These are phyloP conservation scores for Suhomyces kilbournensis DNA, from an alignment of 805 yeast genomes.

Conservation along the genomic window DNA sequence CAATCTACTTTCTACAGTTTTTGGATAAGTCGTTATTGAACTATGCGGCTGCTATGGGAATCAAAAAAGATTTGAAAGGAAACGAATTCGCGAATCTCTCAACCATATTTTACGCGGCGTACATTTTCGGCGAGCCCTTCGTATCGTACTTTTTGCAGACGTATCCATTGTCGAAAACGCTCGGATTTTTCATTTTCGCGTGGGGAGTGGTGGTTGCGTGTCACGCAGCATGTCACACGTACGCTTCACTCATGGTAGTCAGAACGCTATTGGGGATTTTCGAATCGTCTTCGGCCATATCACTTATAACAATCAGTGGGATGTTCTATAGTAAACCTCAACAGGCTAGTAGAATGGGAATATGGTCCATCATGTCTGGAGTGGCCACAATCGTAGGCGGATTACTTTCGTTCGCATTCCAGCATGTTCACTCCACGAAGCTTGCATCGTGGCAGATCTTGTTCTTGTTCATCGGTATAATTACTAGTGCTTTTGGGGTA, in stretches of 20 bases:
- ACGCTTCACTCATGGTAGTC: constrained; percentile 54
- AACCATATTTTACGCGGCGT: constrained; percentile 53
- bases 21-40: constrained; percentile 58
- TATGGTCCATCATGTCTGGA: constrained; percentile 60
- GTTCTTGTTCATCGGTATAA: constrained; percentile 53
- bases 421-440: constrained; percentile 39
- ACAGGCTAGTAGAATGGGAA: constrained; percentile 51
- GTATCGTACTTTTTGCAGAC: constrained; percentile 41
- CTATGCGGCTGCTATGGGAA: constrained; percentile 66
- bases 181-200: constrained; percentile 43
- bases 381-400: constrained; percentile 51
- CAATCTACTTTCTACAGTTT: constrained; percentile 55
- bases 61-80: constrained; percentile 46
- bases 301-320: constrained; percentile 54
- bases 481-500: constrained; percentile 51
- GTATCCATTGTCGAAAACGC: constrained; percentile 51
- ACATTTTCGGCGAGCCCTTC: constrained; percentile 54
- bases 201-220: constrained; percentile 56
- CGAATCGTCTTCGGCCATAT: constrained; percentile 56
- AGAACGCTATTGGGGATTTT: constrained; percentile 52
- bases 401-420: constrained; percentile 46
- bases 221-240: constrained; percentile 49
- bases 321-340: constrained; percentile 60
- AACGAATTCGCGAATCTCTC: constrained; percentile 50
- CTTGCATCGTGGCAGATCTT: constrained; percentile 61